phyloP scores from a whole-genome alignment of 345 rosid genomes.

The Citrus maxima region DNA sequence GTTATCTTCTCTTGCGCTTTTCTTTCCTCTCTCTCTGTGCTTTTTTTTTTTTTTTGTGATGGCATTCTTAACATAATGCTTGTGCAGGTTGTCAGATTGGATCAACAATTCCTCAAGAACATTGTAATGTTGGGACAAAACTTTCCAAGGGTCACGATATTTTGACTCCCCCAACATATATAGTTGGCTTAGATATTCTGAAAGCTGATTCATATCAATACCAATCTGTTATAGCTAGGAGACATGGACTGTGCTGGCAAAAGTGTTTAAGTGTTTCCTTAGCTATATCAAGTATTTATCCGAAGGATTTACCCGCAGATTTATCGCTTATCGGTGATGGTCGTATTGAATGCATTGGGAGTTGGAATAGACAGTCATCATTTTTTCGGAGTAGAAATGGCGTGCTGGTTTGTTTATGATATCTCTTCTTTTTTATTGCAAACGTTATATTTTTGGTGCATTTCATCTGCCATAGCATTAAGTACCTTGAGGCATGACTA shows the following conservation, averaged over 20 bases:
- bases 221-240: slow-evolving; percentile 48
- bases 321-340: slow-evolving; percentile 50
- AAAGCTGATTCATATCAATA: slow-evolving; percentile 50
- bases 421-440: slow-evolving; percentile 7
- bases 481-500: not conserved
- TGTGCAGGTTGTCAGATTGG: slow-evolving; percentile 53
- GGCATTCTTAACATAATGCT: slow-evolving; percentile 17
- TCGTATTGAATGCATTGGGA: slow-evolving; percentile 61
- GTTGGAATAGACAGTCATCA: slow-evolving; percentile 54
- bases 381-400: slow-evolving; percentile 61
- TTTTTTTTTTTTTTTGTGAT: not conserved
- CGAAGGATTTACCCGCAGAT: slow-evolving; percentile 42
- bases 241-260: slow-evolving; percentile 57
- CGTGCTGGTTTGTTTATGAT: slow-evolving; percentile 62
- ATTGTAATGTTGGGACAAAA: slow-evolving; percentile 23
- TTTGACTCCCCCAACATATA: slow-evolving; percentile 60
- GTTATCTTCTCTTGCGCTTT: not conserved
- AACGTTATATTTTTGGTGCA: not conserved
- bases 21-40: too few species aligned
- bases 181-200: slow-evolving; percentile 69
- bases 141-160: slow-evolving; percentile 27
- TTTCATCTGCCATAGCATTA: not conserved
- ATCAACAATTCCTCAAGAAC: slow-evolving; percentile 26
- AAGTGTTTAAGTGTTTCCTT: slow-evolving; percentile 70
- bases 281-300: slow-evolving; percentile 51